phyloP scores from a whole-genome alignment of 2,329 filamentous ascomycete species.

The Exophiala xenobiotica region DNA sequence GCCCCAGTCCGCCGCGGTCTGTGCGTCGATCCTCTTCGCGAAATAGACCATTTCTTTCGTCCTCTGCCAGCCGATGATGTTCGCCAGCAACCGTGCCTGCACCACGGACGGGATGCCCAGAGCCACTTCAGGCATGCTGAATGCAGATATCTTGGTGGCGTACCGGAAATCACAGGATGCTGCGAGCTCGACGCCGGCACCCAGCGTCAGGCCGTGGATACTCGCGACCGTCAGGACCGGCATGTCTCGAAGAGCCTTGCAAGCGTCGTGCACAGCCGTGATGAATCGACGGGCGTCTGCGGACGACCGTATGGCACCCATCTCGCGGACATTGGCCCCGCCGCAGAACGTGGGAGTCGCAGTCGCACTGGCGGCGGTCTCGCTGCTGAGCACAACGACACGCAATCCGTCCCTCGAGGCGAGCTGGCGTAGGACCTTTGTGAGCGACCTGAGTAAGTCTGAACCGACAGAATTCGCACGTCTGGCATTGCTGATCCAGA shows the following conservation, averaged over 20 bases:
- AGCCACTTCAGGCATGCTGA: slow-evolving; percentile 28
- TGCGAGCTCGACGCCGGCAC: slow-evolving; percentile 24
- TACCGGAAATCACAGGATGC: slow-evolving; percentile 29
- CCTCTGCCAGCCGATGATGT: slow-evolving; percentile 30
- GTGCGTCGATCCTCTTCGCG: slow-evolving; percentile 9
- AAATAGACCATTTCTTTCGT: slow-evolving; percentile 25
- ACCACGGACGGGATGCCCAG: slow-evolving; percentile 28
- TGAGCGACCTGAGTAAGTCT: neutral
- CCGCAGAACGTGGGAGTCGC: slow-evolving; percentile 3
- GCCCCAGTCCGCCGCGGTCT: slow-evolving; percentile 12
- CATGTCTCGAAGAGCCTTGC: slow-evolving; percentile 14
- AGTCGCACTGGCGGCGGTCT: neutral
- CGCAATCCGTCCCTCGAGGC: slow-evolving; percentile 2
- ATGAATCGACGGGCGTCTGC: slow-evolving; percentile 39
- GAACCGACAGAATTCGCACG: slow-evolving; percentile 1
- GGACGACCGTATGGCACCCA: neutral
- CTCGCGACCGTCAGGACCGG: slow-evolving; percentile 7
- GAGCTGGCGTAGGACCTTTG: neutral
- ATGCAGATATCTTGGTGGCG: slow-evolving; percentile 12
- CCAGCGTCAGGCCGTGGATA: slow-evolving; percentile 10
- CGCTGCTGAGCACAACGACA: slow-evolving; percentile 4
- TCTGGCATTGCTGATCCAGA: slow-evolving; percentile 1
- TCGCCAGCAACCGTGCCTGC: slow-evolving; percentile 25
- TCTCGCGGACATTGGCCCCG: slow-evolving; percentile 5
- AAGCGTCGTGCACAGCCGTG: slow-evolving; percentile 25